These are phyloP conservation scores for Arachnomyces sp. DNA, from an alignment of 2,329 filamentous ascomycete species.

Conservation along the genomic window DNA sequence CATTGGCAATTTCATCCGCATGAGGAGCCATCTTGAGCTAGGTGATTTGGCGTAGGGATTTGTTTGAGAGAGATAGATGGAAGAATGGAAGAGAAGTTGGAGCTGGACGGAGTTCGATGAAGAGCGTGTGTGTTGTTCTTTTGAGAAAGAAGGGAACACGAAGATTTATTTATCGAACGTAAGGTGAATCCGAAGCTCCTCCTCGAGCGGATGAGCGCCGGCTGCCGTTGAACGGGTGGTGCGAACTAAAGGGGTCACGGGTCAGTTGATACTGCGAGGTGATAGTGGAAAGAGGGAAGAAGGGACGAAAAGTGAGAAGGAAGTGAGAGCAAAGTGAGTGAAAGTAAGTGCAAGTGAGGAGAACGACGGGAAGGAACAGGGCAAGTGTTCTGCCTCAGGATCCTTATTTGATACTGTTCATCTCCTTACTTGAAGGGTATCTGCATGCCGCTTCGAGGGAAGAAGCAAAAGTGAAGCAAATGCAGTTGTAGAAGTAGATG, in stretches of 20 bases:
- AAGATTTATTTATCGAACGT: constrained; percentile 35
- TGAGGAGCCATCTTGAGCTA: constrained; percentile 75
- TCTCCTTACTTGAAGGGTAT: neutral
- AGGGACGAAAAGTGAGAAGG: constrained; percentile 4
- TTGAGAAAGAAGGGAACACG: constrained; percentile 10
- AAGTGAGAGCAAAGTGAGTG: neutral
- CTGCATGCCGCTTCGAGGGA: neutral
- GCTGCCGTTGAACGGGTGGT: constrained; percentile 94
- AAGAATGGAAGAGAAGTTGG: constrained; percentile 17
- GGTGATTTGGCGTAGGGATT: constrained; percentile 20
- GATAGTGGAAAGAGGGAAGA: constrained; percentile 9
- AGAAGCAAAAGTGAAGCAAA: constrained; percentile 3
- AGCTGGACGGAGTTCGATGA: constrained; percentile 46
- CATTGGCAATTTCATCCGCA: constrained; percentile 53
- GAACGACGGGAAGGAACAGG: too few relatives aligned
- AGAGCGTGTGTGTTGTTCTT: constrained; percentile 14
- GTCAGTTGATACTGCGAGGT: constrained; percentile 20
- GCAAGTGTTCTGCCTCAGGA: neutral
- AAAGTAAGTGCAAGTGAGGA: too few relatives aligned
- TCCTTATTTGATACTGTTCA: neutral
- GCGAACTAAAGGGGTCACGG: constrained; percentile 51
- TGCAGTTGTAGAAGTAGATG: constrained; percentile 6
- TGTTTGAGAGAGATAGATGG: constrained; percentile 7
- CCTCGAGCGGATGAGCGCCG: constrained; percentile 85
- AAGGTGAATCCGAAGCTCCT: constrained; percentile 59